Conservation (phyloP, 225 moss, liverwort and hornwort species). For the Pleurozium schreberi region DNA sequence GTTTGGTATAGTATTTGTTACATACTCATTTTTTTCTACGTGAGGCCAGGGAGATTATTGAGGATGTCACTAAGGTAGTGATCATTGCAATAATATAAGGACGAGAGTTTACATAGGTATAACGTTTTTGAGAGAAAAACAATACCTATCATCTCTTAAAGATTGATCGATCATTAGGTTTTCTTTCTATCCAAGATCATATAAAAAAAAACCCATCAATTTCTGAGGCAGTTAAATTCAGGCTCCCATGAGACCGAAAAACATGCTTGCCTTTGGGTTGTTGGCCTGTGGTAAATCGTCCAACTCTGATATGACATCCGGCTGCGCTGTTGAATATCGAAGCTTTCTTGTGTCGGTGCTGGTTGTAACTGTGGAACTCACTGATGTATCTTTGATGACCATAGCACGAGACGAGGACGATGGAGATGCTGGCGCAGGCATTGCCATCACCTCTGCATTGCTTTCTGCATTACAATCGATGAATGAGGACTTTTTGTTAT, state of each 20-base stretch:
- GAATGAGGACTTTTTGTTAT: background rate
- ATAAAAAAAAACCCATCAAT: background rate
- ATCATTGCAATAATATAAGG: background rate
- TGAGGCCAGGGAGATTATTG: background rate
- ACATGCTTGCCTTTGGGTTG: slow-evolving; percentile 23
- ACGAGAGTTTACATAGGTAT: background rate
- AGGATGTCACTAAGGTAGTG: background rate
- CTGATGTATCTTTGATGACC: background rate
- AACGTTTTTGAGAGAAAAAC: background rate
- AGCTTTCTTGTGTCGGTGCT: background rate
- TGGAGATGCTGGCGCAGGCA: slow-evolving; percentile 3
- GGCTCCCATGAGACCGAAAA: slow-evolving; percentile 42
- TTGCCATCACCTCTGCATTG: slow-evolving; percentile 5
- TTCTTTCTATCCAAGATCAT: background rate
- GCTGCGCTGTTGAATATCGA: background rate
- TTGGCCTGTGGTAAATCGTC: slow-evolving; percentile 28
- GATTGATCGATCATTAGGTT: background rate
- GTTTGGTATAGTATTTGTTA: background rate
- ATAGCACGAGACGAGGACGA: background rate
- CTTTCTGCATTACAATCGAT: background rate
- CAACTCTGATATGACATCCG: background rate
- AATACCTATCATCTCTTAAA: background rate
- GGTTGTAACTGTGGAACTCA: background rate
- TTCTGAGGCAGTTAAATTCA: background rate
- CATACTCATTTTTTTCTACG: background rate